Evolutionary conservation across 108 stramenopile species (phyloP).

Genomic region (Cyclotella choctawhatcheeana): DNA sequence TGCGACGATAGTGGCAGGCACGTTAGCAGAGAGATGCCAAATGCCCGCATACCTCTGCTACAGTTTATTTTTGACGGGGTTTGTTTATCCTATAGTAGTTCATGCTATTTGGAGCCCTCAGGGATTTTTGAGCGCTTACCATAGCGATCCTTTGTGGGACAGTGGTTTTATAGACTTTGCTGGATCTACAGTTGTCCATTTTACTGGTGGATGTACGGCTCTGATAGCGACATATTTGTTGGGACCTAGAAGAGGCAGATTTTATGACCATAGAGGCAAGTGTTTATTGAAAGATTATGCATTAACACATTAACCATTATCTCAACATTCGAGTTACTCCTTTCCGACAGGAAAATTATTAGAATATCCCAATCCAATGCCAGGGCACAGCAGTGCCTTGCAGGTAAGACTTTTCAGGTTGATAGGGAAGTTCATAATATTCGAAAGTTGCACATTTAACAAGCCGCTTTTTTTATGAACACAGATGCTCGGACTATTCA

Average conservation of each 20-base stretch:
- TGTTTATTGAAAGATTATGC: too few relatives aligned
- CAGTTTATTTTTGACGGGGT: slow-evolving; percentile 74
- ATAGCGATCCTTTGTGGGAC: slow-evolving; percentile 28
- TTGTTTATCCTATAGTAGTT: slow-evolving; percentile 89
- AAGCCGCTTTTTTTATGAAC: neutral
- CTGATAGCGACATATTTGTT: slow-evolving; percentile 80
- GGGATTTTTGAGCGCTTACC: slow-evolving; percentile 72
- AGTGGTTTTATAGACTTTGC: slow-evolving; percentile 92
- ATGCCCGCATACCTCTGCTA: slow-evolving; percentile 89
- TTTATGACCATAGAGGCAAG: slow-evolving; percentile 77
- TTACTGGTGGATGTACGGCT: slow-evolving; percentile 89
- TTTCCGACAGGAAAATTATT: slow-evolving; percentile 65
- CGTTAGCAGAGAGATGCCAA: slow-evolving; percentile 68
- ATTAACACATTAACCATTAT: too few relatives aligned
- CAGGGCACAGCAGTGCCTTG: slow-evolving; percentile 76
- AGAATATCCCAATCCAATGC: slow-evolving; percentile 61
- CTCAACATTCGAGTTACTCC: too few relatives aligned
- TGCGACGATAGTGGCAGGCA: slow-evolving; percentile 94
- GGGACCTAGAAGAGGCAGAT: slow-evolving; percentile 87
- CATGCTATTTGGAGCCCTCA: slow-evolving; percentile 78
- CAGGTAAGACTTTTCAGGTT: slow-evolving; percentile 27
- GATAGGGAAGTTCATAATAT: neutral
- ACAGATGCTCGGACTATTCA: slow-evolving; percentile 70
- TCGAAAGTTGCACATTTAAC: neutral
- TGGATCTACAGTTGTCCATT: slow-evolving; percentile 92